These are phyloP conservation scores for Geoglossum cookeanum DNA, from an alignment of 2,329 filamentous ascomycete genomes.

Conservation along the genomic window DNA sequence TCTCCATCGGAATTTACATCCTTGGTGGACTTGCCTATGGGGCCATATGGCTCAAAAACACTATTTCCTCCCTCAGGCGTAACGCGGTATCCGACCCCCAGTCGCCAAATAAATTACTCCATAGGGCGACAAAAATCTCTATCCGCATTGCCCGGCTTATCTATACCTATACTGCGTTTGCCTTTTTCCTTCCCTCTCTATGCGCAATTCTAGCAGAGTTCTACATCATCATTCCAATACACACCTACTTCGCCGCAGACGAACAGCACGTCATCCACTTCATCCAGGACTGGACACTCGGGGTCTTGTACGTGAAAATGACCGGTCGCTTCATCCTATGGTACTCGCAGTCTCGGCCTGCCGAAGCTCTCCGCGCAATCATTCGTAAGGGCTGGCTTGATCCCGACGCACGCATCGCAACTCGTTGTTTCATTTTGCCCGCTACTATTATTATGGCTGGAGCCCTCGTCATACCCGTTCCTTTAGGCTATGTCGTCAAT, in stretches of 20 bases:
- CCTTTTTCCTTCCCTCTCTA: slow-evolving; percentile 63
- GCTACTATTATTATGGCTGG: slow-evolving; percentile 39
- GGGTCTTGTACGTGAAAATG: slow-evolving; percentile 76
- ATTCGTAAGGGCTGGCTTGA: slow-evolving; percentile 57
- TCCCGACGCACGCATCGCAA: slow-evolving; percentile 62
- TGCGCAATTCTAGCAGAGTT: slow-evolving; percentile 68
- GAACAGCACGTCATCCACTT: slow-evolving; percentile 58
- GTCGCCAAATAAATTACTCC: slow-evolving; percentile 16
- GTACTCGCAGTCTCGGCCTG: slow-evolving; percentile 49
- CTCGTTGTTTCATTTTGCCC: slow-evolving; percentile 71
- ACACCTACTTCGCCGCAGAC: slow-evolving; percentile 45
- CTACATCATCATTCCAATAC: slow-evolving; percentile 71
- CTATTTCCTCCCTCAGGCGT: neutral
- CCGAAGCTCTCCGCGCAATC: slow-evolving; percentile 55
- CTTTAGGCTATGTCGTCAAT: slow-evolving; percentile 34
- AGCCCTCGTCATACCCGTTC: slow-evolving; percentile 46
- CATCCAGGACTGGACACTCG: slow-evolving; percentile 86
- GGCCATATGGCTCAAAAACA: slow-evolving; percentile 27
- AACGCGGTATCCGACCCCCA: slow-evolving; percentile 10
- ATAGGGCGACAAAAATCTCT: slow-evolving; percentile 10
- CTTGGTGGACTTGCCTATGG: slow-evolving; percentile 50
- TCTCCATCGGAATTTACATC: slow-evolving; percentile 74
- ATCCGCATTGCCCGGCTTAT: slow-evolving; percentile 31
- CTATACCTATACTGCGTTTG: slow-evolving; percentile 59
- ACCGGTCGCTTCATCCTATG: slow-evolving; percentile 48